phyloP scores from a whole-genome alignment of 768 basidiomycete genomes.

The Suillus ampliporus region DNA sequence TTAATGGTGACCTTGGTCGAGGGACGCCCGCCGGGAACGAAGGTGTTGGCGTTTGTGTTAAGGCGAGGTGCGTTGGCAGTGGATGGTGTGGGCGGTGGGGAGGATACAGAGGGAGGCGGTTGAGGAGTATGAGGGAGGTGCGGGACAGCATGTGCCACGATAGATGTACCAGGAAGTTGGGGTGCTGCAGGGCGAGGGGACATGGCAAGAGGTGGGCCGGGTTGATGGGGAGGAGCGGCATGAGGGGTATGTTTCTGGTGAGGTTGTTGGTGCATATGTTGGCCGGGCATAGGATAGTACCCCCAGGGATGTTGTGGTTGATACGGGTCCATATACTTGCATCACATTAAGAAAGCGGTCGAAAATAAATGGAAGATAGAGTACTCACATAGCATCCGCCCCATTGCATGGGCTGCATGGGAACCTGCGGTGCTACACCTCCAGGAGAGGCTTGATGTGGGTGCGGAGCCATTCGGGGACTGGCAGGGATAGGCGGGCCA shows the following conservation, averaged over 20 bases:
- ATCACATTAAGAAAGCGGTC: constrained; percentile 13
- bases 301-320: constrained; percentile 41
- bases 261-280: constrained; percentile 40
- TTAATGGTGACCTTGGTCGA: constrained; percentile 60
- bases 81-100: constrained; percentile 59
- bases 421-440: constrained; percentile 53
- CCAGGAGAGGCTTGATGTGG: constrained; percentile 58
- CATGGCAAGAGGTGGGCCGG: constrained; percentile 57
- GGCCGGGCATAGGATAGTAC: constrained; percentile 44
- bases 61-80: constrained; percentile 39
- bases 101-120: constrained; percentile 51
- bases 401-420: constrained; percentile 49
- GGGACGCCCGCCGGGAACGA: constrained; percentile 55
- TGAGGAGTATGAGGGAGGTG: constrained; percentile 51
- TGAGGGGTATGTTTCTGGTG: constrained; percentile 56
- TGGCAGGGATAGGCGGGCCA: constrained; percentile 58
- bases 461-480: constrained; percentile 70
- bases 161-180: constrained; percentile 70
- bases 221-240: constrained; percentile 39
- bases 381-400: constrained; percentile 62
- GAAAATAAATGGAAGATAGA: constrained; percentile 7
- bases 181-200: constrained; percentile 68
- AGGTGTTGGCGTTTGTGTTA: constrained; percentile 66
- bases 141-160: constrained; percentile 61
- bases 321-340: constrained; percentile 55